Conservation (phyloP, 306 rosid genomes). For the Cucumis melo region DNA sequence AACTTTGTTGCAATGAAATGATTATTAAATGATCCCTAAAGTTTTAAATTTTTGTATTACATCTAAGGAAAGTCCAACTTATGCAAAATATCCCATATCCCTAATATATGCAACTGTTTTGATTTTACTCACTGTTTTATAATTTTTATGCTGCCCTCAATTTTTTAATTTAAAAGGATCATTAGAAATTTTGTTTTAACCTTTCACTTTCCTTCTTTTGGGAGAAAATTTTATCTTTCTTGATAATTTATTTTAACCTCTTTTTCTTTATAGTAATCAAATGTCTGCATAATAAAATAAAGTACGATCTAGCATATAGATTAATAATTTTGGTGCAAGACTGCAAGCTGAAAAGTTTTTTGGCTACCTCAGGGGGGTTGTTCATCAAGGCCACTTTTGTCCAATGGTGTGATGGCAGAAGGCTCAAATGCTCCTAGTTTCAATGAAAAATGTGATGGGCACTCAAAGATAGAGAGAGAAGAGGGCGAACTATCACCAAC, state of each 20-base stretch:
- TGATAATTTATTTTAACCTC: not conserved
- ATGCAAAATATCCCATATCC: not conserved
- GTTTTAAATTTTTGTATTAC: not conserved
- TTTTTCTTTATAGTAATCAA: not conserved
- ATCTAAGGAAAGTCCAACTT: not conserved
- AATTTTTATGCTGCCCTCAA: not conserved
- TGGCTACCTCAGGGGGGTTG: slow-evolving; percentile 49
- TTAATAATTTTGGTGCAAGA: not conserved
- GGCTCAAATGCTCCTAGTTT: slow-evolving; percentile 27
- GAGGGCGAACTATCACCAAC: slow-evolving; percentile 95
- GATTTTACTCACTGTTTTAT: not conserved
- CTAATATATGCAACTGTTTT: not conserved
- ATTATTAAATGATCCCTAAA: not conserved
- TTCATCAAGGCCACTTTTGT: slow-evolving; percentile 19
- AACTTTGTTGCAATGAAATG: no score
- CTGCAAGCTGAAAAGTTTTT: not conserved
- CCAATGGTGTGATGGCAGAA: slow-evolving; percentile 40
- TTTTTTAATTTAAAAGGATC: not conserved
- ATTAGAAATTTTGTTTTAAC: not conserved
- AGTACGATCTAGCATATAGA: not conserved
- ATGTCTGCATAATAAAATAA: not conserved
- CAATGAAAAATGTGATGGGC: slow-evolving; percentile 47
- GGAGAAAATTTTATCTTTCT: not conserved
- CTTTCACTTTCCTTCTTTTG: not conserved
- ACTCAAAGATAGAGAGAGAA: slow-evolving; percentile 72